phyloP scores from a whole-genome alignment of 768 basidiomycete species.

The Coprinopsis cinerea region DNA sequence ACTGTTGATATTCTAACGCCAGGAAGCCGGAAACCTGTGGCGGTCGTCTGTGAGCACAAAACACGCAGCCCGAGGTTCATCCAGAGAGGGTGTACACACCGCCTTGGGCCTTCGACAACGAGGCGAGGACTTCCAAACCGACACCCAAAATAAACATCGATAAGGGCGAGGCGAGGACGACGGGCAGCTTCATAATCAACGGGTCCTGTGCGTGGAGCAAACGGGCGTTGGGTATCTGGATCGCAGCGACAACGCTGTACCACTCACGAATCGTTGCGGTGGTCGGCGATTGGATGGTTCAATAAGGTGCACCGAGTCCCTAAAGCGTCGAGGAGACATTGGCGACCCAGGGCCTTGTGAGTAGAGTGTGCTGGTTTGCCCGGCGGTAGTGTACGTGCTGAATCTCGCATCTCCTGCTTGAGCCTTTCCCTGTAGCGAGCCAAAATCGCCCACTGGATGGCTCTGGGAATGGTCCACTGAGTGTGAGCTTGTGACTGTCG shows the following conservation, averaged over 20 bases:
- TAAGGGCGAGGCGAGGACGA: slow-evolving; percentile 33
- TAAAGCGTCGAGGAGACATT: slow-evolving; percentile 28
- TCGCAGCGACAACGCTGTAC: no score
- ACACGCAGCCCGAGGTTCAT: slow-evolving; percentile 30
- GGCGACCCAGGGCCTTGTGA: slow-evolving; percentile 6
- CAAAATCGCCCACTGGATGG: no score
- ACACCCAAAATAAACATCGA: slow-evolving; percentile 42
- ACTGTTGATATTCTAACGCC: slow-evolving; percentile 45
- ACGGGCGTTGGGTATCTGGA: no score
- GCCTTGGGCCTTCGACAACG: slow-evolving; percentile 30
- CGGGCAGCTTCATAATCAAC: slow-evolving; percentile 25
- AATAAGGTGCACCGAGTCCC: slow-evolving; percentile 43
- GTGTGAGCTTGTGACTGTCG: no score
- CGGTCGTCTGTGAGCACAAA: background rate
- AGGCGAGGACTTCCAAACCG: slow-evolving; percentile 40
- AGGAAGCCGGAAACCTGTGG: slow-evolving; percentile 49
- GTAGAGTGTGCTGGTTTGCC: background rate
- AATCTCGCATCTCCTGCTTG: background rate
- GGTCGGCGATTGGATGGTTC: slow-evolving; percentile 32
- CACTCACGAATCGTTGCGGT: slow-evolving; percentile 39
- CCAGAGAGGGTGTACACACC: slow-evolving; percentile 1
- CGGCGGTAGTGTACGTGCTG: background rate
- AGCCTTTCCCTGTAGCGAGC: no score
- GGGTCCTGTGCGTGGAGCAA: slow-evolving; percentile 31
- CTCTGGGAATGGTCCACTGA: no score